phyloP scores from a whole-genome alignment of 1,139 yeast genomes.

The Kodamaea alishanica region DNA sequence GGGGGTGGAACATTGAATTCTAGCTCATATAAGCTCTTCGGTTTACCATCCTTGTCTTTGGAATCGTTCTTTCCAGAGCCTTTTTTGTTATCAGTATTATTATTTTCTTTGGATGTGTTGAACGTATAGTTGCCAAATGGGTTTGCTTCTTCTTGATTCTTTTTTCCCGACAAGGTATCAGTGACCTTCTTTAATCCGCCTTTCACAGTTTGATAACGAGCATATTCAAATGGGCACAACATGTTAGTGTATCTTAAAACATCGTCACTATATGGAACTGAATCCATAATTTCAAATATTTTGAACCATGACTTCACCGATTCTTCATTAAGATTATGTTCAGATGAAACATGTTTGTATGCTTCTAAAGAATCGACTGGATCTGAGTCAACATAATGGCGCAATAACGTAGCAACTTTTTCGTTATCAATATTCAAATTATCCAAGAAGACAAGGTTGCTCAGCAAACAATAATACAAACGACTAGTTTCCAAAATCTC shows the following conservation, averaged over 20 bases:
- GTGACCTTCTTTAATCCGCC: conserved; percentile 9
- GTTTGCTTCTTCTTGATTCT: conserved; percentile 2
- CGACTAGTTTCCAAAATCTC: conserved; percentile 30
- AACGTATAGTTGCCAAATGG: conserved; percentile 11
- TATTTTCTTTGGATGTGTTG: conserved; percentile 5
- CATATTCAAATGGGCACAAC: conserved; percentile 32
- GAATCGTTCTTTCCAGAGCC: conserved; percentile 11
- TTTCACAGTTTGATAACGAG: conserved; percentile 12
- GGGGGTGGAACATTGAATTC: conserved; percentile 24
- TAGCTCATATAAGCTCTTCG: conserved; percentile 17
- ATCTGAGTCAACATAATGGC: conserved; percentile 13
- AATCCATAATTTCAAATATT: conserved; percentile 27
- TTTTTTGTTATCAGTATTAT: conserved; percentile 6
- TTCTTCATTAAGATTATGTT: conserved; percentile 5
- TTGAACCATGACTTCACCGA: conserved; percentile 31
- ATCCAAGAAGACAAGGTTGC: conserved; percentile 28
- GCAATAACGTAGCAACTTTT: conserved; percentile 23
- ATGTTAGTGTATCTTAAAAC: conserved; percentile 24
- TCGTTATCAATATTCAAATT: conserved; percentile 28
- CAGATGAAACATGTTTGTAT: too few species aligned
- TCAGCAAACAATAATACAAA: conserved; percentile 30
- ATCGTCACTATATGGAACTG: conserved; percentile 28
- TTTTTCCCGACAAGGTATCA: conserved; percentile 2
- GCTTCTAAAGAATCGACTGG: conserved; percentile 8
- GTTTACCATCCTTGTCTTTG: conserved; percentile 7